phyloP scores from a whole-genome alignment of 2,329 filamentous ascomycete species.

The Celoporthe dispersa region DNA sequence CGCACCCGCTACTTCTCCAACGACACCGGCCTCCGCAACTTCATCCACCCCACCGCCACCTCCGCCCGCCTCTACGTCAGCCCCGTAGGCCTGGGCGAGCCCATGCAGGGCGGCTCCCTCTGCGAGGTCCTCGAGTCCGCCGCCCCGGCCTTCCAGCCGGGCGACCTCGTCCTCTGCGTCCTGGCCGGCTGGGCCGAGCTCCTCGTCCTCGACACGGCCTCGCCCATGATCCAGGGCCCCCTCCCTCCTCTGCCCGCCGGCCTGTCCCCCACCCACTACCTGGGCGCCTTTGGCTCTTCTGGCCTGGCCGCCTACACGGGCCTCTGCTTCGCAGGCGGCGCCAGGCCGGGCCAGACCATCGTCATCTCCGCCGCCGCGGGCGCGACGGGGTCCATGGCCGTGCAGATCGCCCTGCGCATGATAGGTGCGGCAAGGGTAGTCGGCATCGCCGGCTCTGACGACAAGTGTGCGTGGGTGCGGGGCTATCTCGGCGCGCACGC shows the following conservation, averaged over 20 bases:
- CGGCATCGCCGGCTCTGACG: conserved; percentile 56
- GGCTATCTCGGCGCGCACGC: conserved; percentile 55
- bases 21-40: conserved; percentile 38
- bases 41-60: conserved; percentile 36
- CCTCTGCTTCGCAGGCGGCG: conserved; percentile 42
- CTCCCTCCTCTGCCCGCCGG: conserved; percentile 32
- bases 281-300: conserved; percentile 37
- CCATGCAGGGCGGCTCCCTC: conserved; percentile 38
- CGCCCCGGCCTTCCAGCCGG: conserved; percentile 31
- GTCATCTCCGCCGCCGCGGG: conserved; percentile 54
- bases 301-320: conserved; percentile 51
- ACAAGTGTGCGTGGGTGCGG: conserved; percentile 55
- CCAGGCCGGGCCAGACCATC: conserved; percentile 45
- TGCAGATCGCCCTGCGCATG: conserved; percentile 57
- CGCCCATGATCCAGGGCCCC: conserved; percentile 29
- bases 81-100: conserved; percentile 33
- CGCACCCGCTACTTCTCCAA: conserved; percentile 38
- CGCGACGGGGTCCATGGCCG: conserved; percentile 51
- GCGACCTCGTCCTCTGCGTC: conserved; percentile 36
- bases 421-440: conserved; percentile 52
- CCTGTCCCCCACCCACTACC: conserved; percentile 36
- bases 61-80: conserved; percentile 37
- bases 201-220: conserved; percentile 32
- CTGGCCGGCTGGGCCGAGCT: conserved; percentile 37
- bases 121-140: conserved; percentile 37